Base-by-base conservation (phyloP, 108 stramenopile genomes). In the Skeletonema tropicum region DNA sequence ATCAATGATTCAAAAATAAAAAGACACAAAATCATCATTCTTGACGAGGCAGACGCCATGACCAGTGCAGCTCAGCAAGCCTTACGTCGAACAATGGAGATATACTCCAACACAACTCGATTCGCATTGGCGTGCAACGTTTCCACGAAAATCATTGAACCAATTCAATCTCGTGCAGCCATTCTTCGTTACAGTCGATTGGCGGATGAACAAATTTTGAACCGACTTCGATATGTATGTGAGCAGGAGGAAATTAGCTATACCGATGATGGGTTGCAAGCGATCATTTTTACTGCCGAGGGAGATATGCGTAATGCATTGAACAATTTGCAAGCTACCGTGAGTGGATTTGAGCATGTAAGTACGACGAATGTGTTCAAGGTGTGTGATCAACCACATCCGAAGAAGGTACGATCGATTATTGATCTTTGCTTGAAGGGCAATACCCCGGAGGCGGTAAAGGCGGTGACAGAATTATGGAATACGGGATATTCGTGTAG, bases 371-470 rank as follows among this genome's bases (percentile, higher is more conserved):
- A 89, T 65, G 98, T 99, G 9, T 98, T 97, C 84, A 96, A 97
- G 83, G 98, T 99, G 0, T 99, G 99, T 74, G 99, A 99, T 77
- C 99, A 99, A 83, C 99, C 99, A 1, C 99, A 99, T 86, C 99
- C 99, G 30, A 94, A 71, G 5, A 94, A 89, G 0, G 97, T 98
- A 11, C 65, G 82, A 12, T 73, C 60, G 17, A 96, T 98, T 26
- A 73, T 99, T 21, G 87, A 91, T 49, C 70, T 57, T 21, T 95
- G 91, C 58, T 30, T 74, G 4, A 63, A 71, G 67, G 89, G 92
- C 1, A 76, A 97, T 52, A 82, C 94, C n/a, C 68, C 85, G 23
- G 42, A 60, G 26, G 97, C 95, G 14, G 79, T 85, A 25, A 71
- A 71, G 23, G 61, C 77, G 45, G 52, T 97, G 68, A 66, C 85